These are phyloP conservation scores for Leccinum boreale DNA, from an alignment of 768 basidiomycete genomes.

Conservation along the genomic window DNA sequence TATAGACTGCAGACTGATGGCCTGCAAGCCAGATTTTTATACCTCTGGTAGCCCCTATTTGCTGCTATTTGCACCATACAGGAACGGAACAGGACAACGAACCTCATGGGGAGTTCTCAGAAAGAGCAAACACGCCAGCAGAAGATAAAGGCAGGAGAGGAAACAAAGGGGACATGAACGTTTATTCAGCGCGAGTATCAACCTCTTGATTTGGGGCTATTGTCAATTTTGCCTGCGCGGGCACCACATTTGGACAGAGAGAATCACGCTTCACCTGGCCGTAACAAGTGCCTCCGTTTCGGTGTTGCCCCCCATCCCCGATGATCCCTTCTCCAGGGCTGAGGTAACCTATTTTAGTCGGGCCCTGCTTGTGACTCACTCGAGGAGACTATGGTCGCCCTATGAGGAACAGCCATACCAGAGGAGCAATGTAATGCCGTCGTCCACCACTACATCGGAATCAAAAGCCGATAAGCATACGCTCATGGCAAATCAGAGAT, in stretches of 20 bases:
- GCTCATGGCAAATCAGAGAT: background rate
- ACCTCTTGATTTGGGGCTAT: background rate
- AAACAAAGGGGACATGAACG: background rate
- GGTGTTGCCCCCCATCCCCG: too few relatives aligned
- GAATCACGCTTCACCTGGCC: background rate
- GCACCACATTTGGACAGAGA: background rate
- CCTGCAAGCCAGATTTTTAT: slow-evolving; percentile 1
- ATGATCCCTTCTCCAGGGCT: background rate
- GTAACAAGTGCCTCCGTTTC: background rate
- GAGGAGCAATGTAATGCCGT: too few relatives aligned
- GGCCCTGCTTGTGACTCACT: background rate
- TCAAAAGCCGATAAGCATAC: background rate
- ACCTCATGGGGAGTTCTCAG: background rate
- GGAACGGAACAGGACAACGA: background rate
- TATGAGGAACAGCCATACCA: background rate
- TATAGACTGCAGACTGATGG: background rate
- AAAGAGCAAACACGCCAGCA: too few relatives aligned
- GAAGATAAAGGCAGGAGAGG: too few relatives aligned
- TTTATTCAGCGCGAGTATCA: background rate
- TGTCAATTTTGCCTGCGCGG: background rate
- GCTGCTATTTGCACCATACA: background rate
- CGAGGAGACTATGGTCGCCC: too few relatives aligned
- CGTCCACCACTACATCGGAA: background rate
- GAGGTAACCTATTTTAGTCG: background rate
- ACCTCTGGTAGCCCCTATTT: background rate